Evolutionary conservation across 768 basidiomycete genomes (phyloP).

Genomic region (Boletus fagicola): DNA sequence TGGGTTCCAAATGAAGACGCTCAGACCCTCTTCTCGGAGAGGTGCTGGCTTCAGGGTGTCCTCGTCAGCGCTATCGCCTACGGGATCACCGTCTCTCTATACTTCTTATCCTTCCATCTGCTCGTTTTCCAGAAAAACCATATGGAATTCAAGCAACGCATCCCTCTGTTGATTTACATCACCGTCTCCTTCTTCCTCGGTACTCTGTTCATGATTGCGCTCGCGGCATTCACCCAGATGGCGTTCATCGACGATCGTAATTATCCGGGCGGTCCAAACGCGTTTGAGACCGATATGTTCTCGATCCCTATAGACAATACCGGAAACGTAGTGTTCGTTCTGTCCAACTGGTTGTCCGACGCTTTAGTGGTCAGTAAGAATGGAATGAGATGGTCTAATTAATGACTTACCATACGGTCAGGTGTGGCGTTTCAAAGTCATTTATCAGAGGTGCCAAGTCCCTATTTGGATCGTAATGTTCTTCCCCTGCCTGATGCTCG

Average conservation of each 20-base stretch:
- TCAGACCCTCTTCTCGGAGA: slow-evolving; percentile 18
- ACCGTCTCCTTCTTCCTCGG: slow-evolving; percentile 4
- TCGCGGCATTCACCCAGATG: slow-evolving; percentile 26
- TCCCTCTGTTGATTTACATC: slow-evolving; percentile 9
- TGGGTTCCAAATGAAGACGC: slow-evolving; percentile 16
- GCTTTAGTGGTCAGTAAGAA: slow-evolving; percentile 16
- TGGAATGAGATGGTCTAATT: background rate
- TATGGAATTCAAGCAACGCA: slow-evolving; percentile 1
- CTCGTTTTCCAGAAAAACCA: slow-evolving; percentile 5
- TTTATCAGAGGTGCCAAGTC: slow-evolving; percentile 8
- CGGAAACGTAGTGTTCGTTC: slow-evolving; percentile 11
- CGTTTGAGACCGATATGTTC: slow-evolving; percentile 23
- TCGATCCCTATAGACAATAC: slow-evolving; percentile 17
- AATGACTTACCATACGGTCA: background rate
- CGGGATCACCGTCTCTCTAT: slow-evolving; percentile 6
- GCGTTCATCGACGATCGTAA: slow-evolving; percentile 33
- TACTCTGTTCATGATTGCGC: slow-evolving; percentile 18
- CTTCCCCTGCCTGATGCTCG: slow-evolving; percentile 11
- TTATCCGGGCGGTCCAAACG: slow-evolving; percentile 32
- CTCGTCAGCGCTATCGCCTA: slow-evolving; percentile 11
- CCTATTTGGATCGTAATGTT: slow-evolving; percentile 11
- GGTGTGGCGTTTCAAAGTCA: slow-evolving; percentile 22
- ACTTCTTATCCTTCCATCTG: slow-evolving; percentile 10
- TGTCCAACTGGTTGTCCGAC: slow-evolving; percentile 20
- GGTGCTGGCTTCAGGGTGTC: slow-evolving; percentile 21